phyloP scores from a whole-genome alignment of 2,329 filamentous ascomycete genomes.

The Gliomastix tumulicola region DNA sequence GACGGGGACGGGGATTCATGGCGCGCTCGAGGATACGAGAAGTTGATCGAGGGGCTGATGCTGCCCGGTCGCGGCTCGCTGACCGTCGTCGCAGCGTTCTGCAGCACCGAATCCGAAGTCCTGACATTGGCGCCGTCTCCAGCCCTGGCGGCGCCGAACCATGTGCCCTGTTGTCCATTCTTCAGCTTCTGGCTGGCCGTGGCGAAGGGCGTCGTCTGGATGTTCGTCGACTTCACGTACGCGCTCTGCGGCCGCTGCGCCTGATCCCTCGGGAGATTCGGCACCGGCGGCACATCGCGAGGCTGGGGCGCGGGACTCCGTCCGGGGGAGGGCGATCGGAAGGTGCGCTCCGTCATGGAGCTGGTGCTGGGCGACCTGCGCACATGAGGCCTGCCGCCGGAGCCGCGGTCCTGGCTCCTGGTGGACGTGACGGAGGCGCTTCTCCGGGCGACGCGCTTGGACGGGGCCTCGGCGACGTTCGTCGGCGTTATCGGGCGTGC shows the following conservation, averaged over 20 bases:
- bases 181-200: slow-evolving; percentile 46
- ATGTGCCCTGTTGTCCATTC: slow-evolving; percentile 32
- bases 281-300: slow-evolving; percentile 64
- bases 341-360: slow-evolving; percentile 86
- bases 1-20: slow-evolving; percentile 24
- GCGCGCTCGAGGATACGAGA: slow-evolving; percentile 47
- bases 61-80: slow-evolving; percentile 30
- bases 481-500: slow-evolving; percentile 73
- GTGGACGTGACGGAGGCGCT: slow-evolving; percentile 66
- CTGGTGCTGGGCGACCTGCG: slow-evolving; percentile 62
- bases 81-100: slow-evolving; percentile 16
- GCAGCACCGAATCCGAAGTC: slow-evolving; percentile 34
- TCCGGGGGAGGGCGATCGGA: slow-evolving; percentile 65
- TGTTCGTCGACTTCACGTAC: slow-evolving; percentile 27
- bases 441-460: slow-evolving; percentile 74
- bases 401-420: slow-evolving; percentile 36
- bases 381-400: slow-evolving; percentile 39
- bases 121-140: slow-evolving; percentile 37
- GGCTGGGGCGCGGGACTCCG: slow-evolving; percentile 30
- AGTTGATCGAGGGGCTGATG: slow-evolving; percentile 49
- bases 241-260: slow-evolving; percentile 9
- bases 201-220: slow-evolving; percentile 41
- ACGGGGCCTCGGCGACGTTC: slow-evolving; percentile 75
- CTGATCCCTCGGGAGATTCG: slow-evolving; percentile 54
- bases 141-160: slow-evolving; percentile 38